These are phyloP conservation scores for Juncus effusus DNA, from an alignment of 176 grass and related monocot species.

Conservation along the genomic window DNA sequence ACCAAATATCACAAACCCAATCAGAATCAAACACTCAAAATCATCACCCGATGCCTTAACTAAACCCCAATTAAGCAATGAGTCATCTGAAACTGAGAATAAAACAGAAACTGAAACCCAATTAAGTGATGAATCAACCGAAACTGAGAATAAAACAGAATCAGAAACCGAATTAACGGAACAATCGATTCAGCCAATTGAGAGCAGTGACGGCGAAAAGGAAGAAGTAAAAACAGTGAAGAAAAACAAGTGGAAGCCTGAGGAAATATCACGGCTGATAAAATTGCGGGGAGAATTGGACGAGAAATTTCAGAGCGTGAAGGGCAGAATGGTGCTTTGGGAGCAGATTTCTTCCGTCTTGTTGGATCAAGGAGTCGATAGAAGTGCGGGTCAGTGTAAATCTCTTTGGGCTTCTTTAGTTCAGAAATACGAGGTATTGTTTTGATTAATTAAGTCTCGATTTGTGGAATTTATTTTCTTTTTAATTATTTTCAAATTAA, in stretches of 20 bases:
- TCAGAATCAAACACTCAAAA: no score
- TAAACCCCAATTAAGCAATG: neutral
- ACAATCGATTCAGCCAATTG: no score
- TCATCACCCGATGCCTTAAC: neutral
- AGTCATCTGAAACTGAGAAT: no score
- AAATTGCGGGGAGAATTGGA: slow-evolving; percentile 65
- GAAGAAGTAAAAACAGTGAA: slow-evolving; percentile 40
- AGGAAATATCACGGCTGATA: slow-evolving; percentile 81
- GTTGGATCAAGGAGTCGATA: slow-evolving; percentile 61
- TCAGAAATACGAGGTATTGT: slow-evolving; percentile 90
- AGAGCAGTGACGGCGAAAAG: slow-evolving; percentile 9
- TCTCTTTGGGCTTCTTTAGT: slow-evolving; percentile 89
- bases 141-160: no score
- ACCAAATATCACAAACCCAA: neutral
- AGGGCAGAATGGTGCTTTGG: slow-evolving; percentile 96
- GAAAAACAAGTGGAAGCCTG: slow-evolving; percentile 91
- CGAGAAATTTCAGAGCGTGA: slow-evolving; percentile 68
- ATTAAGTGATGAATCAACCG: no score
- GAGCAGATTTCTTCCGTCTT: slow-evolving; percentile 71
- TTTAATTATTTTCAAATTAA: neutral
- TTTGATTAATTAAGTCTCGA: slow-evolving; percentile 5
- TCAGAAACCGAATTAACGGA: no score
- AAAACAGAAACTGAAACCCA: no score
- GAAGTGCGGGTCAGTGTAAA: slow-evolving; percentile 78
- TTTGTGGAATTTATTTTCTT: neutral